Conservation (phyloP, 2,329 filamentous ascomycete genomes). For the Thelonectria olida region DNA sequence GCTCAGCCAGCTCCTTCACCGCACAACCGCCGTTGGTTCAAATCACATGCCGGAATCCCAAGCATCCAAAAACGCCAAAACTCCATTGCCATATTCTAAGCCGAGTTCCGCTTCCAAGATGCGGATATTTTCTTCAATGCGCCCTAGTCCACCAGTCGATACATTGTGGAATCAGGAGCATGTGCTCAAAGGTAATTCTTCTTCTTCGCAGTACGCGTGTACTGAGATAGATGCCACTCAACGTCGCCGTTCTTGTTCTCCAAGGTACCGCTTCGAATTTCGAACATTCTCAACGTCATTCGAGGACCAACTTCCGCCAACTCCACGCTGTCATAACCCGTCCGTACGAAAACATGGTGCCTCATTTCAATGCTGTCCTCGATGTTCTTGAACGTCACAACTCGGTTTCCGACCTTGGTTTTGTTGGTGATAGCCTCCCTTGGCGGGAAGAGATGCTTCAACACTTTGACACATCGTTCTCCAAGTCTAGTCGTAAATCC, state of each 20-base stretch:
- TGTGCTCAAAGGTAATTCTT: constrained; percentile 85
- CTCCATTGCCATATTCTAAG: constrained; percentile 23
- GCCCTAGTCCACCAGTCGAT: neutral
- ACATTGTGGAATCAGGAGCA: neutral
- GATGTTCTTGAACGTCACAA: constrained; percentile 94
- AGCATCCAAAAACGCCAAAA: constrained; percentile 36
- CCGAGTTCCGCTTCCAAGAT: neutral
- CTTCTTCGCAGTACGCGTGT: constrained; percentile 91
- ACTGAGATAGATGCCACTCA: constrained; percentile 96
- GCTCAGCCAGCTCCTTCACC: neutral
- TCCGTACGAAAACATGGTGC: constrained; percentile 85
- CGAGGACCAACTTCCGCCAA: constrained; percentile 89
- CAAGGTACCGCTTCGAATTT: constrained; percentile 89
- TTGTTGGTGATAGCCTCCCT: constrained; percentile 77
- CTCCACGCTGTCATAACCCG: constrained; percentile 88
- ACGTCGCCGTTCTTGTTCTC: constrained; percentile 96
- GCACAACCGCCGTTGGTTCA: constrained; percentile 4
- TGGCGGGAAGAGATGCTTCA: constrained; percentile 95
- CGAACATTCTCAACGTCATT: constrained; percentile 97
- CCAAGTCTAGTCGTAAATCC: constrained; percentile 87
- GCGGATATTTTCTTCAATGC: neutral
- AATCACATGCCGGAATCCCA: constrained; percentile 11
- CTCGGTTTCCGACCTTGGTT: constrained; percentile 82
- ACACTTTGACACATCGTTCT: constrained; percentile 82
- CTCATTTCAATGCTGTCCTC: constrained; percentile 94